phyloP scores from a whole-genome alignment of 2,329 filamentous ascomycete species.

The Myotisia sp. region DNA sequence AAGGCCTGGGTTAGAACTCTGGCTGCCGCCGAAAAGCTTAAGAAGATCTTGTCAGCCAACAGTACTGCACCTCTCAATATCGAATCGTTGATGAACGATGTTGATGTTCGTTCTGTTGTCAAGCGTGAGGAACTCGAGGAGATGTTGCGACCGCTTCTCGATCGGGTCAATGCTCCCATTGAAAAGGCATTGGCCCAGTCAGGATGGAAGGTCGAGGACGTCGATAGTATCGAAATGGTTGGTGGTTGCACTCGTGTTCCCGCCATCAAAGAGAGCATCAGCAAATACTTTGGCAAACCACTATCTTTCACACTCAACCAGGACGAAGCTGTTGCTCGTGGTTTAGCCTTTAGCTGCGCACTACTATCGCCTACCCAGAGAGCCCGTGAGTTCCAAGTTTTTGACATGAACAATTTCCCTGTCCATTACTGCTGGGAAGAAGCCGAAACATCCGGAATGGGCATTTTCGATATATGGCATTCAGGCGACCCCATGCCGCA shows the following conservation, averaged over 20 bases:
- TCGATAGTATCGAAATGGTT: slow-evolving; percentile 84
- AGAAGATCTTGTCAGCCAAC: slow-evolving; percentile 96
- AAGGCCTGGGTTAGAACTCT: slow-evolving; percentile 81
- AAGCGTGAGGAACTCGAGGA: slow-evolving; percentile 90
- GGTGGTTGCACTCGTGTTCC: slow-evolving; percentile 92
- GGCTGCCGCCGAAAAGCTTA: slow-evolving; percentile 86
- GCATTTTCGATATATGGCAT: slow-evolving; percentile 96
- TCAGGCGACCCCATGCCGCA: slow-evolving; percentile 93
- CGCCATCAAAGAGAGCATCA: slow-evolving; percentile 75
- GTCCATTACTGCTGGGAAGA: slow-evolving; percentile 99
- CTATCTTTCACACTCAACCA: slow-evolving; percentile 97
- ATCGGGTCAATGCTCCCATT: slow-evolving; percentile 56
- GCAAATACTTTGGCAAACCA: slow-evolving; percentile 78
- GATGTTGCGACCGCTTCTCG: slow-evolving; percentile 71
- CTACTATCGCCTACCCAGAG: slow-evolving; percentile 96
- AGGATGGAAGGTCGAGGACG: slow-evolving; percentile 79
- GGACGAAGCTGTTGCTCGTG: slow-evolving; percentile 90
- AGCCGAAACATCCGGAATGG: slow-evolving; percentile 93
- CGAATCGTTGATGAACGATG: slow-evolving; percentile 95
- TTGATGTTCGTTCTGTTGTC: slow-evolving; percentile 77
- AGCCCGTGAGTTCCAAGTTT: slow-evolving; percentile 91
- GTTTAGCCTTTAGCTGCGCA: slow-evolving; percentile 93
- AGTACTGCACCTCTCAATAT: slow-evolving; percentile 86
- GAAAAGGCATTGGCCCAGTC: slow-evolving; percentile 91
- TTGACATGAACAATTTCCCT: slow-evolving; percentile 95